These are phyloP conservation scores for Tillandsia fasciculata DNA, from an alignment of 176 grass and related monocot genomes.

Conservation along the genomic window DNA sequence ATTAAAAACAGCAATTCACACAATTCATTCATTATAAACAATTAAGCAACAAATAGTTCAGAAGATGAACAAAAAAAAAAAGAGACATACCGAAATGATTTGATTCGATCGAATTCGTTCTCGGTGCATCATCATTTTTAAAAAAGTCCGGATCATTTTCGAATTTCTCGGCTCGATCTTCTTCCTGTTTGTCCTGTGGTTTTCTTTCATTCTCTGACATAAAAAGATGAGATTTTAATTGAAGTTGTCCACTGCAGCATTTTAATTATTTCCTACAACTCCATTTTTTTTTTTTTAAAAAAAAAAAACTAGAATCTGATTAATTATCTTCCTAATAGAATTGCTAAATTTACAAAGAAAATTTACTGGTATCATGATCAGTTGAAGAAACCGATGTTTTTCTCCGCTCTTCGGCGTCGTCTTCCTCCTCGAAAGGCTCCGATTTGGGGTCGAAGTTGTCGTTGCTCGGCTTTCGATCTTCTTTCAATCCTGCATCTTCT, in stretches of 20 bases:
- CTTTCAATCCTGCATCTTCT: background rate
- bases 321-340: background rate
- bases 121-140: too few relatives aligned
- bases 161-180: background rate
- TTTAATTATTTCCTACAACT: background rate
- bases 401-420: background rate
- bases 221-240: background rate
- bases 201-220: slow-evolving; percentile 15
- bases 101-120: too few relatives aligned
- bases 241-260: background rate
- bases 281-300: too few relatives aligned
- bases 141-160: too few relatives aligned
- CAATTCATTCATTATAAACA: too few relatives aligned
- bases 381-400: background rate
- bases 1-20: too few relatives aligned
- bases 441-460: background rate
- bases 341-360: background rate
- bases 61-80: too few relatives aligned
- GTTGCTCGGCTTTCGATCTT: background rate
- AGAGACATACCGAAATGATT: too few relatives aligned
- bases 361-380: background rate
- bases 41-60: too few relatives aligned
- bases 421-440: background rate
- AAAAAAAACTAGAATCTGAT: background rate
- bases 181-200: slow-evolving; percentile 9